Evolutionary conservation across 345 rosid genomes (phyloP), one percentile per base, ranked within the genome.

Genomic region (Euphorbia peplus): DNA sequence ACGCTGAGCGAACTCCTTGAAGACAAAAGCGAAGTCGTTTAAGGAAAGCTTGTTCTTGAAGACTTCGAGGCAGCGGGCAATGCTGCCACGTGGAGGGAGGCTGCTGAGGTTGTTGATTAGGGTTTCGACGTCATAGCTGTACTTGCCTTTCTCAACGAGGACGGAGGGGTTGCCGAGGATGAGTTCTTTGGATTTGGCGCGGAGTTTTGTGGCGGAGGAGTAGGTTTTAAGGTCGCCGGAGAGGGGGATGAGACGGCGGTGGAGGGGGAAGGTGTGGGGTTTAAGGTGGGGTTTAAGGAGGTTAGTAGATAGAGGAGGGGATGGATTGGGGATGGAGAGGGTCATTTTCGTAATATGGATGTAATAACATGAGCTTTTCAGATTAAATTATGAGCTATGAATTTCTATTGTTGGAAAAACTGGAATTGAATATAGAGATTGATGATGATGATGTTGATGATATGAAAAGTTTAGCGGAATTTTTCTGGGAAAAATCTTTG

Each of bases 21-120:
- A 95, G 19, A 88, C 99, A 62, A 88, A 68, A n/a, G 91, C 78
- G 82, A 95, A 95, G 79, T 95, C 99, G 73, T 85, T 88, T 13
- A 84, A 67, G 5, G 99, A 95, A 5, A 95, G 97, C 90, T 88
- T 91, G 83, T 85, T 93, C 75, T 88, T 90, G 83, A 88, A 93
- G 60, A 83, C 66, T 57, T 93, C 97, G 60, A 93, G 80, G 54
- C 95, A 89, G 0, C 97, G 83, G 0, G 97, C 98, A 68, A 93
- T 89, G 85, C 97, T 91, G 51, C 98, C 96, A 0, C 97, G 99
- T 0, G 99, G 99, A 2, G 99, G 96, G 28, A 95, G 95, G 80
- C 96, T 88, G 82, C 95, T 89, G n/a, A 91, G 87, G 77, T 89
- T 95, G 89, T 91, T 95, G 78, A 95, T 95, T 42, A 95, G 81